These are phyloP conservation scores for Rossbeevera mucosa DNA, from an alignment of 768 basidiomycete genomes.

Conservation along the genomic window DNA sequence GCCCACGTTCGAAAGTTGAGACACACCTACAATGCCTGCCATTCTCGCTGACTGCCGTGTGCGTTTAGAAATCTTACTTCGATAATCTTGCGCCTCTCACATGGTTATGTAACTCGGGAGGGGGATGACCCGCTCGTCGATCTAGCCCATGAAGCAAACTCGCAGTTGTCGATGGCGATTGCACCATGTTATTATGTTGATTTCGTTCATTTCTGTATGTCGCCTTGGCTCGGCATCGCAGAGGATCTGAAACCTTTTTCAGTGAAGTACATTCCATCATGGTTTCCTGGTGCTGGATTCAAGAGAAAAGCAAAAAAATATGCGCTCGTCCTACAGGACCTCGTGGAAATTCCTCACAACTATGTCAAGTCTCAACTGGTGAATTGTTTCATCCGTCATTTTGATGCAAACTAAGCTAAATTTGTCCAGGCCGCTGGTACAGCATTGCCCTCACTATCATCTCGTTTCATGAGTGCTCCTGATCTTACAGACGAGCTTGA, in stretches of 20 bases:
- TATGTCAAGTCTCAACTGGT: constrained; percentile 18
- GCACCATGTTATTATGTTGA: constrained; percentile 14
- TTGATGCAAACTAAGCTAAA: background rate
- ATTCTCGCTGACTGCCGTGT: background rate
- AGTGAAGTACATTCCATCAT: constrained; percentile 25
- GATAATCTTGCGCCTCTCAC: constrained; percentile 34
- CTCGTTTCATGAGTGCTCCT: constrained; percentile 7
- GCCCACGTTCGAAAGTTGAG: background rate
- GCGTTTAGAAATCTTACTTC: constrained; percentile 12
- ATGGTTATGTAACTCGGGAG: constrained; percentile 36
- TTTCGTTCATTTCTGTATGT: constrained; percentile 16
- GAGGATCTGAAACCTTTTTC: background rate
- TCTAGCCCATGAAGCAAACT: constrained; percentile 25
- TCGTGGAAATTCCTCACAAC: constrained; percentile 10
- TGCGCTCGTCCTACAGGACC: constrained; percentile 1
- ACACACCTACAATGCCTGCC: background rate
- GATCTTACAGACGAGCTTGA: constrained; percentile 10
- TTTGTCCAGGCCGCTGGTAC: constrained; percentile 12
- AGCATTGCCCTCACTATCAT: constrained; percentile 13
- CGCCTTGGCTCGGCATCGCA: background rate
- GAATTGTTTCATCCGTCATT: background rate
- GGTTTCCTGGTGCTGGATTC: constrained; percentile 21
- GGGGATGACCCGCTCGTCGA: constrained; percentile 36
- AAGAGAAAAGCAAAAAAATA: constrained; percentile 12
- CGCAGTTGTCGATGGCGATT: constrained; percentile 15